Percentiles rank a stretch among this genome's conserved stretches.
phyloP scores from a whole-genome alignment of 495 filamentous ascomycete genomes.

The Xylaria telfairii region DNA sequence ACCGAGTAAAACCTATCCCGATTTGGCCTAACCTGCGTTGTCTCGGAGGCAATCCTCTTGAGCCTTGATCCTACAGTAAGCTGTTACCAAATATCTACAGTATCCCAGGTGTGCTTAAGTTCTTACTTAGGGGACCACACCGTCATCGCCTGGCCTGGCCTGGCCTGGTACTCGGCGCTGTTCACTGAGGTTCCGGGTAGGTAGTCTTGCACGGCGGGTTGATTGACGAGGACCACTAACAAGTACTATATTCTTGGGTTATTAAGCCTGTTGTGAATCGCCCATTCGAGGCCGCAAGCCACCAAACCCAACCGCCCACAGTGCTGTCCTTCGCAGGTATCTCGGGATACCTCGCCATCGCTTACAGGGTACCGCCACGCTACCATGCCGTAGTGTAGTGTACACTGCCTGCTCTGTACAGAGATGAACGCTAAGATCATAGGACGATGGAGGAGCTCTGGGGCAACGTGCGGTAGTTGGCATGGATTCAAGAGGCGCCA shows the following conservation, averaged over 20 bases:
- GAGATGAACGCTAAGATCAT: conserved; percentile 36
- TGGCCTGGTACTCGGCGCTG: not conserved
- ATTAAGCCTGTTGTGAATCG: not conserved
- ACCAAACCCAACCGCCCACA: not conserved
- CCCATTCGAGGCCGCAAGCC: conserved; percentile 10
- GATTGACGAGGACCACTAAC: not conserved
- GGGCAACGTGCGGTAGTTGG: conserved; percentile 32
- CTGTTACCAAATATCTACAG: conserved; percentile 20
- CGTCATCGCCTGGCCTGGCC: not conserved
- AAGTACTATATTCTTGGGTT: not conserved
- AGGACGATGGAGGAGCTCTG: conserved; percentile 34
- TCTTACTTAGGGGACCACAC: not conserved
- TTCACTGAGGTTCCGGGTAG: not conserved
- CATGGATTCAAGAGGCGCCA: conserved; percentile 41
- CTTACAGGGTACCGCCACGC: conserved; percentile 35
- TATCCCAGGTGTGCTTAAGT: not conserved
- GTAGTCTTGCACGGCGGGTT: not conserved
- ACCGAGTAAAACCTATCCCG: not conserved
- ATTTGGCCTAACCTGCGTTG: conserved; percentile 7
- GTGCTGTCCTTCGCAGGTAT: conserved; percentile 37
- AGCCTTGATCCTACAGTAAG: conserved; percentile 24
- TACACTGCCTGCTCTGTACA: no score
- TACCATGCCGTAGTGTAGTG: conserved; percentile 14
- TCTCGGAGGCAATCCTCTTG: conserved; percentile 10
- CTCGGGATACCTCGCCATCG: conserved; percentile 35